phyloP scores from a whole-genome alignment of 2,329 filamentous ascomycete species.

The Beauveria caledonica region DNA sequence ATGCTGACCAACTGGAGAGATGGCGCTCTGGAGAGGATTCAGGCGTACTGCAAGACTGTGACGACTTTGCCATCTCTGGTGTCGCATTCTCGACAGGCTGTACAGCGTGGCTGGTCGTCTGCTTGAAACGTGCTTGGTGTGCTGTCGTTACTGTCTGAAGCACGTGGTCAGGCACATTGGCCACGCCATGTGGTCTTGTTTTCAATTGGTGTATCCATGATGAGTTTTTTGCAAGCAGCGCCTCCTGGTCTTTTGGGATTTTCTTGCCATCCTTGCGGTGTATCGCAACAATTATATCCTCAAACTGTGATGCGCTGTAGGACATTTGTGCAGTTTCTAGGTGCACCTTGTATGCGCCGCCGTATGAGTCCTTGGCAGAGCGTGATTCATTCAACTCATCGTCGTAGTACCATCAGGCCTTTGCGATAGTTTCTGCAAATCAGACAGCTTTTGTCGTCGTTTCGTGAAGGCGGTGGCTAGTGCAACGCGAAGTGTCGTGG shows the following conservation, averaged over 20 bases:
- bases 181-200: constrained; percentile 17
- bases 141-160: constrained; percentile 23
- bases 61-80: neutral
- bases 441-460: neutral
- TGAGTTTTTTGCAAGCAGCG: constrained; percentile 25
- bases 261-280: constrained; percentile 20
- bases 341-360: neutral
- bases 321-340: constrained; percentile 6
- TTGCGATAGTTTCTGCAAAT: neutral
- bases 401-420: neutral
- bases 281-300: constrained; percentile 19
- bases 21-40: constrained; percentile 13
- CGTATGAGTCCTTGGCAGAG: neutral
- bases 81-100: neutral
- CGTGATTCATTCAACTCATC: neutral
- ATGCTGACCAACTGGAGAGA: constrained; percentile 17
- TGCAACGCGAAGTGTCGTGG: neutral
- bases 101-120: neutral
- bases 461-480: neutral
- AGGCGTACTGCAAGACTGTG: neutral
- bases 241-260: constrained; percentile 32
- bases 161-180: constrained; percentile 29
- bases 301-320: constrained; percentile 3
- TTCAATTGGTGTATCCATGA: constrained; percentile 29
- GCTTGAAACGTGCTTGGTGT: neutral